Evolutionary conservation across 371 early-diverging fungal genomes (phyloP).

Genomic region (Chytridium lagenaria): DNA sequence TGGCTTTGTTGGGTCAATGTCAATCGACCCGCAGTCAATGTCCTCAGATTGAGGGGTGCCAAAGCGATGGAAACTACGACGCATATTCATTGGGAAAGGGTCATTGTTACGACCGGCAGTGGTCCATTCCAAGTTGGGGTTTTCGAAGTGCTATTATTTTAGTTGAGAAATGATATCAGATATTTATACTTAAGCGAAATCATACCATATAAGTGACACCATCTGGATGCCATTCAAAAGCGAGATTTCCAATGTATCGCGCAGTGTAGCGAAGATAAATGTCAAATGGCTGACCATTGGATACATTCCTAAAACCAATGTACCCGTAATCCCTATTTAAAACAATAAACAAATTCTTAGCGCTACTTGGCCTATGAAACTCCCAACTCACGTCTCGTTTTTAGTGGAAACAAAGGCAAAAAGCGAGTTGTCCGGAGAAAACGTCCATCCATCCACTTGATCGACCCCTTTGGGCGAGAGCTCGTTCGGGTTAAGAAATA

Average conservation of each 20-base stretch:
- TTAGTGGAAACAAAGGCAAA: slow-evolving; percentile 39
- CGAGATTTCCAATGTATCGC: slow-evolving; percentile 14
- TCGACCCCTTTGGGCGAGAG: slow-evolving; percentile 32
- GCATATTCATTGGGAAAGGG: slow-evolving; percentile 15
- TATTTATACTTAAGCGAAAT: neutral
- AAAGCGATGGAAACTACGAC: slow-evolving; percentile 23
- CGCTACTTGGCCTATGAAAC: neutral
- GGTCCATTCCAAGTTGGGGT: slow-evolving; percentile 28
- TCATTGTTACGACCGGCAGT: slow-evolving; percentile 37
- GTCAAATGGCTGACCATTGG: slow-evolving; percentile 24
- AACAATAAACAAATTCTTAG: neutral
- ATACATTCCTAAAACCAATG: slow-evolving; percentile 29
- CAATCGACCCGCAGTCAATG: slow-evolving; percentile 13
- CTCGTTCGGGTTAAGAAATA: slow-evolving; percentile 32
- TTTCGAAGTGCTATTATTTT: slow-evolving; percentile 7
- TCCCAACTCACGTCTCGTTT: slow-evolving; percentile 30
- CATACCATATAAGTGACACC: slow-evolving; percentile 28
- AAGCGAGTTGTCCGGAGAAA: slow-evolving; percentile 31
- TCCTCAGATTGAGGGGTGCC: slow-evolving; percentile 20
- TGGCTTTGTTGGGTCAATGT: slow-evolving; percentile 1
- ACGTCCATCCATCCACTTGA: slow-evolving; percentile 25
- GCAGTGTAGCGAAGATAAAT: slow-evolving; percentile 6
- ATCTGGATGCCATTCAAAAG: slow-evolving; percentile 21
- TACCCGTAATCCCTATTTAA: slow-evolving; percentile 32
- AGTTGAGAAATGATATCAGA: neutral